Percentiles rank a stretch among this genome's conserved stretches.
Evolutionary conservation across 306 rosid species (phyloP).

Genomic region (Vachellia collinsii): DNA sequence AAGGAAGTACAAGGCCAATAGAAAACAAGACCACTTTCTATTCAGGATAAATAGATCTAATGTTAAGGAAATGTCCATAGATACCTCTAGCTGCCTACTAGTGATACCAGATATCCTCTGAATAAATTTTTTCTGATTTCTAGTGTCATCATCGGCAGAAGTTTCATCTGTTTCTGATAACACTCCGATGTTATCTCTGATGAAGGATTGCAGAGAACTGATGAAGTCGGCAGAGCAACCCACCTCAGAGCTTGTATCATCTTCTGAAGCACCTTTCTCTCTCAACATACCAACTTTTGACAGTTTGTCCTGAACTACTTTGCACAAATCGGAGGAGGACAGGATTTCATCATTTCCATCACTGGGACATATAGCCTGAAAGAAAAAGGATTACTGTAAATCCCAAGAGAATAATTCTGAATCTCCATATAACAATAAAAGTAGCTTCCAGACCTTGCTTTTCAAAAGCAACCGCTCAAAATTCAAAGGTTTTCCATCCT

Average conservation of each 20-base stretch:
- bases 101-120: conserved; percentile 69
- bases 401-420: conserved; percentile 21
- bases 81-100: conserved; percentile 80
- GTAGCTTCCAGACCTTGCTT: conserved; percentile 65
- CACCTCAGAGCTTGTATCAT: conserved; percentile 54
- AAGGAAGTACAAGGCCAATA: conserved; percentile 19
- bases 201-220: conserved; percentile 59
- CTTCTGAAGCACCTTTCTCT: conserved; percentile 53
- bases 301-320: conserved; percentile 64
- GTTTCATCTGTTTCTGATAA: conserved; percentile 40
- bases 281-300: conserved; percentile 54
- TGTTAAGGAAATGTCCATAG: conserved; percentile 22
- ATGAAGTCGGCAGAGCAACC: conserved; percentile 65
- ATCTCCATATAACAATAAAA: conserved; percentile 30
- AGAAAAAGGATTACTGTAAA: not conserved
- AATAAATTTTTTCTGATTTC: conserved; percentile 51
- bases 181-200: conserved; percentile 47
- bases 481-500: conserved; percentile 82
- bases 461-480: conserved; percentile 73
- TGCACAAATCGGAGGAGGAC: conserved; percentile 61
- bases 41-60: not conserved
- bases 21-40: conserved; percentile 6
- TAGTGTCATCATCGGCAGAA: conserved; percentile 39
- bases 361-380: conserved; percentile 74
- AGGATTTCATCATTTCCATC: conserved; percentile 52